Conservation (phyloP, 2,329 filamentous ascomycete species). For the Xenoacremonium recifei region DNA sequence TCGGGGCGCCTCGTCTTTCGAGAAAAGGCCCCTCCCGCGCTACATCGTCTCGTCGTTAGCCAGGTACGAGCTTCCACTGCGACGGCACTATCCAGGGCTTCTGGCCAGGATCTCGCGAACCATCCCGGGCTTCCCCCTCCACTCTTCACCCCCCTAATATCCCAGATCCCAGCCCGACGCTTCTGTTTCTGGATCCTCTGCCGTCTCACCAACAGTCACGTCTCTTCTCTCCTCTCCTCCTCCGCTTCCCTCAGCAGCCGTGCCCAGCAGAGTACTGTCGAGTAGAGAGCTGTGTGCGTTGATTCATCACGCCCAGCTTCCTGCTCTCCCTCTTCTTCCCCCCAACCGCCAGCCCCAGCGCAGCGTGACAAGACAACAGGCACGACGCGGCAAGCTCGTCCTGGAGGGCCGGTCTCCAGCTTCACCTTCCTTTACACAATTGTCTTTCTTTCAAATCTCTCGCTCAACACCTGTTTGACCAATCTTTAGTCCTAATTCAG, state of each 20-base stretch:
- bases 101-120: too few species aligned
- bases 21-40: too few species aligned
- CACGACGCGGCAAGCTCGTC: constrained; percentile 21
- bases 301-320: constrained; percentile 23
- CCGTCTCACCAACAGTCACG: too few species aligned
- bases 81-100: too few species aligned
- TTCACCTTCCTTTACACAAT: constrained; percentile 19
- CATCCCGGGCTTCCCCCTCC: neutral
- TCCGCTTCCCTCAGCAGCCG: constrained; percentile 17
- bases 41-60: too few species aligned
- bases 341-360: constrained; percentile 17
- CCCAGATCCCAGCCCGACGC: constrained; percentile 11
- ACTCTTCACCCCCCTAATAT: constrained; percentile 15
- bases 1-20: too few species aligned
- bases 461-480: constrained; percentile 17
- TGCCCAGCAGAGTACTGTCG: constrained; percentile 23
- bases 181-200: too few species aligned
- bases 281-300: too few species aligned
- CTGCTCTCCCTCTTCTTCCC: too few species aligned
- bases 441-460: constrained; percentile 17
- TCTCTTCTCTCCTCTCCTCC: constrained; percentile 10
- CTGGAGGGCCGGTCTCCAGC: constrained; percentile 17
- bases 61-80: too few species aligned
- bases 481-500: constrained; percentile 28
- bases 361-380: constrained; percentile 23